A percentile compares a stretch with the other conserved stretches of the same genome.
Evolutionary conservation across 306 rosid genomes (phyloP).

Genomic region (Ormosia semicastrata): DNA sequence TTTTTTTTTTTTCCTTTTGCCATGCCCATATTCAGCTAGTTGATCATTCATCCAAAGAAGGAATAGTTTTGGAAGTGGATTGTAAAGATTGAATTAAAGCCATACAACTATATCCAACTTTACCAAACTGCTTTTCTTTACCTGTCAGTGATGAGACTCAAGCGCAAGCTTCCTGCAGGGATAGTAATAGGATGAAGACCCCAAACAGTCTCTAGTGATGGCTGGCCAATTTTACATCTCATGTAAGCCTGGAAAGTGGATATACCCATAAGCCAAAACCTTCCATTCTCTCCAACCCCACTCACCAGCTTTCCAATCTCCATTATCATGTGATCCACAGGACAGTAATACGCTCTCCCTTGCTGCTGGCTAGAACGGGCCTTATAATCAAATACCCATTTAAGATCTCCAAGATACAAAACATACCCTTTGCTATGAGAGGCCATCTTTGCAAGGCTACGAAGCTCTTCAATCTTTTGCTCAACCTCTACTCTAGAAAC

Average conservation of each 20-base stretch:
- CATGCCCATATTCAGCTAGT: background rate
- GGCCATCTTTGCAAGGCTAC: constrained; percentile 30
- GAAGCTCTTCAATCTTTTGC: constrained; percentile 65
- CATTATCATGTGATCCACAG: constrained; percentile 74
- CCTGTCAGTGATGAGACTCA: constrained; percentile 85
- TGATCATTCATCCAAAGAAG: constrained; percentile 16
- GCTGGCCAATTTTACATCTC: constrained; percentile 74
- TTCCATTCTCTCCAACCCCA: constrained; percentile 46
- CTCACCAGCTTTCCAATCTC: constrained; percentile 81
- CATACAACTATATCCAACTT: constrained; percentile 32
- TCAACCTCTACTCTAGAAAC: constrained; percentile 70
- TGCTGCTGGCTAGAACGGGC: constrained; percentile 28
- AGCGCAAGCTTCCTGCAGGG: constrained; percentile 66
- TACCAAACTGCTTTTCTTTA: constrained; percentile 36
- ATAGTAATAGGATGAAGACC: constrained; percentile 85
- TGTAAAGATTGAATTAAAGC: constrained; percentile 19
- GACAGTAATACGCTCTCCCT: constrained; percentile 59
- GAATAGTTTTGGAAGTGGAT: constrained; percentile 20
- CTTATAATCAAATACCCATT: constrained; percentile 62
- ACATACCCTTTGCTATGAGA: constrained; percentile 57
- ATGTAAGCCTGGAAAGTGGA: constrained; percentile 85
- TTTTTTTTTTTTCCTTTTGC: background rate
- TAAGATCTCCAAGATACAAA: constrained; percentile 87
- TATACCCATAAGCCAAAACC: constrained; percentile 79
- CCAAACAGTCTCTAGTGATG: constrained; percentile 75